Base-by-base conservation (phyloP, 2,329 filamentous ascomycete genomes). In the Fusarium miscanthi region DNA sequence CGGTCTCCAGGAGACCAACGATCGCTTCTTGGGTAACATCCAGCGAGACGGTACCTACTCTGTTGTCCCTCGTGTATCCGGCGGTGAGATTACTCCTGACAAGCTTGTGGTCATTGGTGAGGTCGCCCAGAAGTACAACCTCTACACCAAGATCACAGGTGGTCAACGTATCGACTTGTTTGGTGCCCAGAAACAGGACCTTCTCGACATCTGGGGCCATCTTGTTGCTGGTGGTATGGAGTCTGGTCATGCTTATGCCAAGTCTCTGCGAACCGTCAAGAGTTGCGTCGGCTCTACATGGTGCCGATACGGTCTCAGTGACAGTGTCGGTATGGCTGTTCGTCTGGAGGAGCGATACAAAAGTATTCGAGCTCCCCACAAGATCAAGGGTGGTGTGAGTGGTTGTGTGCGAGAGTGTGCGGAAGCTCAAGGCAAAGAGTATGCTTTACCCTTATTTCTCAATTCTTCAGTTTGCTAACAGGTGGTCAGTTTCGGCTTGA, bases 101-200 rank as follows among this genome's bases (percentile, higher is more conserved):
- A 94, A 93, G 80, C 88, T 97, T 57, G 92, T 97, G 51, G 88
- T 91, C 63, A 94, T 97, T 66, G 94, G 94, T 1, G 89, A 91
- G 61, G 93, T 97, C 1, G 94, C 94, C 1, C 93, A 93, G 84
- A 92, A 95, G 79, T 97, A 94, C 78, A 87, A 88, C 40, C 85
- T 97, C 11, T 97, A 97, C 83, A 94, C 91, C 78, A 97, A 97
- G 83, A 97, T 97, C 79, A 97, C 94, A 0, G 94, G 94, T 61
- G 94, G 93, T 3, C 94, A 97, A 82, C 90, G 94, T 62, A 97
- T 97, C 78, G 94, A 97, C 81, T 89, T 97, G 91, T 97, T 97
- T 78, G 94, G 94, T 43, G 94, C 94, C 0, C 91, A 91, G 82
- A 97, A 97, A 83, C 92, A 96, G 73, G 94, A 97, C 80, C 86